Conservation (phyloP, 495 filamentous ascomycete genomes). For the Talaromyces ruber region DNA sequence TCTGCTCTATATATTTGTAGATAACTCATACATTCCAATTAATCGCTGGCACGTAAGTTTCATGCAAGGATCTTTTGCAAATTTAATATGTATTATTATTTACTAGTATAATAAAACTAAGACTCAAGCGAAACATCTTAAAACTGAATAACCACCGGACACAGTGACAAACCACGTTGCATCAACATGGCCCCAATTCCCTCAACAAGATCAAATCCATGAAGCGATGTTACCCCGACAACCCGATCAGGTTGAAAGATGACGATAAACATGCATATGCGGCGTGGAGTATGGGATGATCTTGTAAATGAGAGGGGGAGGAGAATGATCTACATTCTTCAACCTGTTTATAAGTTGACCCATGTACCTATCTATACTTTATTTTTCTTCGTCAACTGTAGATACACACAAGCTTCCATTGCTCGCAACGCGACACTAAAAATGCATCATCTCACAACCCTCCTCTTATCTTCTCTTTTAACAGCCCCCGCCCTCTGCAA, state of each 20-base stretch:
- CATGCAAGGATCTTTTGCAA: neutral
- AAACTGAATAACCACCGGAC: neutral
- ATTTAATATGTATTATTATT: neutral
- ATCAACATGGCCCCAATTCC: neutral
- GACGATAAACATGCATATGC: neutral
- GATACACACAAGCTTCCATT: neutral
- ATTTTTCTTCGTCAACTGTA: neutral
- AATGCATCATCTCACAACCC: neutral
- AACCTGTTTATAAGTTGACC: neutral
- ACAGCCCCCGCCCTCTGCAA: slow-evolving; percentile 20
- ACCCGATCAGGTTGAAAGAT: neutral
- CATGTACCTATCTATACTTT: too few relatives aligned
- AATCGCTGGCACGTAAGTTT: neutral
- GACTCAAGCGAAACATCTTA: neutral
- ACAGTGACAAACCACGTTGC: neutral
- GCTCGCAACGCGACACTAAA: neutral
- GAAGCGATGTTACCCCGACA: neutral
- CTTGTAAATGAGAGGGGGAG: neutral
- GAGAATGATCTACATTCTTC: neutral
- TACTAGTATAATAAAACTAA: neutral
- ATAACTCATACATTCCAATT: neutral
- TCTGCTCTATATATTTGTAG: neutral
- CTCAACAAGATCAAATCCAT: neutral
- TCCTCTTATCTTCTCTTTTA: neutral
- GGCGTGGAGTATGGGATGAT: neutral